These are phyloP conservation scores for Glycine soja DNA, from an alignment of 306 rosid species.

Conservation along the genomic window DNA sequence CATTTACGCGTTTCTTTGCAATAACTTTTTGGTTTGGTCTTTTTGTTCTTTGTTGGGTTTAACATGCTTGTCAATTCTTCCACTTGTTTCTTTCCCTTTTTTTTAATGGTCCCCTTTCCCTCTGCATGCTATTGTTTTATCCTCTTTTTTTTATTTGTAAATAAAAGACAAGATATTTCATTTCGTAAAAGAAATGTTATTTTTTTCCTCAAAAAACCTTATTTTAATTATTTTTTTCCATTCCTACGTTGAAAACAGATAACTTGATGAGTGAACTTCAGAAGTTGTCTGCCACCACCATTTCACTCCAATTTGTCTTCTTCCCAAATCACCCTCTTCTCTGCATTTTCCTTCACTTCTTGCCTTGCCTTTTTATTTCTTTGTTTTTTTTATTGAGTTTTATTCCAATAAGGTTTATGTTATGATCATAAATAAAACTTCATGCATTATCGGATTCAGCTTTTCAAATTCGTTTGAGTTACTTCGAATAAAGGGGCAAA, in stretches of 20 bases:
- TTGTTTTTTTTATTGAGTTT: too few species aligned
- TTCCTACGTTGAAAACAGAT: conserved; percentile 41
- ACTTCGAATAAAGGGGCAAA: neutral
- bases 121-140: neutral
- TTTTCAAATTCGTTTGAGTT: neutral
- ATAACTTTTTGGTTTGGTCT: conserved; percentile 4
- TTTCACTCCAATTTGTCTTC: conserved; percentile 25
- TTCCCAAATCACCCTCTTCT: conserved; percentile 42
- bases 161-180: neutral
- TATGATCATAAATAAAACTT: neutral
- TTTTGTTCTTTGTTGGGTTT: conserved; percentile 12
- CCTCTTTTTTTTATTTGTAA: neutral
- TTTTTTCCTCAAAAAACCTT: neutral
- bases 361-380: neutral
- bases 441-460: neutral
- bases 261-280: conserved; percentile 50
- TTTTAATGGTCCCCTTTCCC: conserved; percentile 39
- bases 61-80: conserved; percentile 15
- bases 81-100: conserved; percentile 7
- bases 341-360: neutral
- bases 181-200: neutral
- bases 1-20: conserved; percentile 20
- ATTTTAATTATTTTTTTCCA: conserved; percentile 26
- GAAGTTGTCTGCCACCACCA: conserved; percentile 56
- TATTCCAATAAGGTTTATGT: neutral